Percentiles rank a stretch among this genome's conserved stretches.
Evolutionary conservation across 176 grass and related monocot genomes (phyloP).

Genomic region (Cenchrus americanus): DNA sequence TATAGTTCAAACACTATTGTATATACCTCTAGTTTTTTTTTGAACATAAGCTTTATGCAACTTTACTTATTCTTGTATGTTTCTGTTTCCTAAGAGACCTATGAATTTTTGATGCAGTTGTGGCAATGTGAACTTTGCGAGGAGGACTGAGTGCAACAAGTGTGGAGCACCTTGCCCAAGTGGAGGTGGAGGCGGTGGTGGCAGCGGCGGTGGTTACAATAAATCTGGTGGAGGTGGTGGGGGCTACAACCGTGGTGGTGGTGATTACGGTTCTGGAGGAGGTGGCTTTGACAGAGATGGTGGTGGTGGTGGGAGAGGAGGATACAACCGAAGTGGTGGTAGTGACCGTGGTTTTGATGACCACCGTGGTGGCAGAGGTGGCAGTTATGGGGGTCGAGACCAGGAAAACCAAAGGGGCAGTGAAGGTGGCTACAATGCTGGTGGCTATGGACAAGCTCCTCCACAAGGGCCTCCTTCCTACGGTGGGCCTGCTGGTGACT

Average conservation of each 20-base stretch:
- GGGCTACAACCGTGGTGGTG: constrained; percentile 59
- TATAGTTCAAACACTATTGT: not conserved
- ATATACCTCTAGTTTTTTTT: not conserved
- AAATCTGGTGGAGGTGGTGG: constrained; percentile 62
- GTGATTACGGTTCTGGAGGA: constrained; percentile 54
- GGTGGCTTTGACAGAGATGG: constrained; percentile 63
- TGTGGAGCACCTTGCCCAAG: constrained; percentile 70
- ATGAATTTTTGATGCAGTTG: constrained; percentile 62
- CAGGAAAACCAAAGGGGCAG: constrained; percentile 52
- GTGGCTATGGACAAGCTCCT: constrained; percentile 63
- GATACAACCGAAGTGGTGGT: constrained; percentile 54
- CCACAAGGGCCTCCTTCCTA: constrained; percentile 67
- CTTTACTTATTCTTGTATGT: not conserved
- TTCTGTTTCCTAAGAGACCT: constrained; percentile 18
- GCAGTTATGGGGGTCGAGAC: constrained; percentile 63
- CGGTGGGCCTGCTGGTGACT: constrained; percentile 63
- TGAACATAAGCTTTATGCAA: not conserved
- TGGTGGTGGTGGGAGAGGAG: constrained; percentile 45
- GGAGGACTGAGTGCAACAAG: constrained; percentile 95
- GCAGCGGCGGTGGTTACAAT: constrained; percentile 53
- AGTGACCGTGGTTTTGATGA: constrained; percentile 60
- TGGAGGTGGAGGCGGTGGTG: constrained; percentile 39
- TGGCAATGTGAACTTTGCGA: constrained; percentile 96
- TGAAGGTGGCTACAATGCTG: constrained; percentile 55
- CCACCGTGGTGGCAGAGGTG: constrained; percentile 57